Evolutionary conservation across 768 basidiomycete species (phyloP), one percentile per base, ranked within the genome.

Genomic region (Lactarius trivialis): DNA sequence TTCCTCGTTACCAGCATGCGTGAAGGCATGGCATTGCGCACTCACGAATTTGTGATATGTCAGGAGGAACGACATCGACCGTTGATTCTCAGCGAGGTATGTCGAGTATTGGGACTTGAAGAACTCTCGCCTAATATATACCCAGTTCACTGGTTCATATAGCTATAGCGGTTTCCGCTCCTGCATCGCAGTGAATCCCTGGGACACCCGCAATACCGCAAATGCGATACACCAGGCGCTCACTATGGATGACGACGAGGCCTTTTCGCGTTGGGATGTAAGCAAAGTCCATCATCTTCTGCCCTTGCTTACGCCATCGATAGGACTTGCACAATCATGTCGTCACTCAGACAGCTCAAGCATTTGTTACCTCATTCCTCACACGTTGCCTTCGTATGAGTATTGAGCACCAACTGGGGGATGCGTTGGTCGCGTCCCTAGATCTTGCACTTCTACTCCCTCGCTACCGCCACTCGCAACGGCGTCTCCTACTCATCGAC

Each of bases 161-260:
- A 88, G 84, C 67, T 92, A 91, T 70, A 87, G 85, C 52, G 91
- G 92, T 15, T 94, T 94, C 76, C 77, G 91, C 43, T 89, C 87
- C 14, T 93, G 91, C 66, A 89, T 93, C 51, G 85, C 88, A 14
- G 79, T 93, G 71, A 93, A 93, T 70, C 92, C 91, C 1, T 93
- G 89, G 82, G 90, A 92, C 67, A 82, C 82, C 41, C 82, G 89
- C 32, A 87, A 85, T n/a, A 93, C 93, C 2, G 89, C 93, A 0
- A 78, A 84, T 32, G 92, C 91, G 3, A 93, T 94, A 66, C 65
- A 84, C 55, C 81, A 75, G 75, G 92, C 91, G 8, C 73, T 94
- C 33, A 88, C 85, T 0, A 93, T 93, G 91, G 75, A 73, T 53
- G 82, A 85, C 28, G 83, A 85, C 3, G 91, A 93, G 70, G 86